A percentile compares a stretch with the other conserved stretches of the same genome.
These are phyloP conservation scores for Zychaea mexicana DNA, from an alignment of 371 early-diverging fungal species.

Conservation along the genomic window DNA sequence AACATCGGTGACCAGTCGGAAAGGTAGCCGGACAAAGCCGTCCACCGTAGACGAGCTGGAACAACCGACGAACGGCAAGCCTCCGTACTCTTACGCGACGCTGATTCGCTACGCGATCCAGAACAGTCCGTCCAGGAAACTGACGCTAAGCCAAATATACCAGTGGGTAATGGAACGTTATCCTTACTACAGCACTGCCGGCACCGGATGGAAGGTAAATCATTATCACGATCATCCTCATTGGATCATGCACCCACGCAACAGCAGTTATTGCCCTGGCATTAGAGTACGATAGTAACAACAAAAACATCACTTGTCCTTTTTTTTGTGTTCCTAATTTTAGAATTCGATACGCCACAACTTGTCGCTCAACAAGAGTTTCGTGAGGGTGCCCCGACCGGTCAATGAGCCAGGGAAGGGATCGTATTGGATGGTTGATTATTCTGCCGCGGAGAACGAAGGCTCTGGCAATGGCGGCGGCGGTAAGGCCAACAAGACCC, in stretches of 20 bases:
- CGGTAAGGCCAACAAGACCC: background rate
- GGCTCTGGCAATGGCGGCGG: background rate
- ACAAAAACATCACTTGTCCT: too few relatives aligned
- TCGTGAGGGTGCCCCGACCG: constrained; percentile 88
- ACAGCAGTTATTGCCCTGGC: background rate
- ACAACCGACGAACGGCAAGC: constrained; percentile 45
- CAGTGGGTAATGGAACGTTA: constrained; percentile 78
- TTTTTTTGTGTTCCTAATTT: background rate
- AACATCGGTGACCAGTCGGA: background rate
- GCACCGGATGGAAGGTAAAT: constrained; percentile 77
- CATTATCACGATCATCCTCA: background rate
- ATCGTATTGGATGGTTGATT: constrained; percentile 90
- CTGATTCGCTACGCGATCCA: constrained; percentile 87
- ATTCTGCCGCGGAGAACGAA: constrained; percentile 31
- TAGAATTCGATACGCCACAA: constrained; percentile 99
- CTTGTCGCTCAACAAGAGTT: constrained; percentile 93
- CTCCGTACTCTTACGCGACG: constrained; percentile 85
- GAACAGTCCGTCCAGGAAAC: constrained; percentile 60
- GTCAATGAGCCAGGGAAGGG: constrained; percentile 96
- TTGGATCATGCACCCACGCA: too few relatives aligned
- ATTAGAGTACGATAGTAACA: too few relatives aligned
- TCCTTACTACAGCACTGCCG: constrained; percentile 74
- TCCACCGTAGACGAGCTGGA: background rate
- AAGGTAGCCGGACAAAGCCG: background rate
- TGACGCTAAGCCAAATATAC: constrained; percentile 90